Evolutionary conservation across 257 asterid species (phyloP).

Genomic region (Nicotiana knightiana): DNA sequence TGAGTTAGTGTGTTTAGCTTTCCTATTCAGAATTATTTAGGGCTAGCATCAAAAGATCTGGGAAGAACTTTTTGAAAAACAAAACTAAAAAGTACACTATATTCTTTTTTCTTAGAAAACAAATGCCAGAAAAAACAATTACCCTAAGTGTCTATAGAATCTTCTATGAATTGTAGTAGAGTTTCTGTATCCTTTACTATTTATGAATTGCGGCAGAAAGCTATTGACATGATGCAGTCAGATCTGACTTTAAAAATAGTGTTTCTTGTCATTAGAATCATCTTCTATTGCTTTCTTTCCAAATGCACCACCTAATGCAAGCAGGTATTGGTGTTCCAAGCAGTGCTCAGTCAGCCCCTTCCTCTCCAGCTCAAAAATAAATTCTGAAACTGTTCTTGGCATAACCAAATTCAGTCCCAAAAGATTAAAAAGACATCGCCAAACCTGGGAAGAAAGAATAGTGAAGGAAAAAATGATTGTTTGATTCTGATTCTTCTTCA

Average conservation of each 20-base stretch:
- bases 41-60: not conserved
- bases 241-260: not conserved
- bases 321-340: not conserved
- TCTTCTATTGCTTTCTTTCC: not conserved
- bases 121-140: not conserved
- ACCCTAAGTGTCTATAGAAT: not conserved
- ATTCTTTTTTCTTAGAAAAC: not conserved
- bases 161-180: not conserved
- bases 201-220: not conserved
- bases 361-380: not conserved
- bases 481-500: constrained; percentile 2
- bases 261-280: not conserved
- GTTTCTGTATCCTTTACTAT: not conserved
- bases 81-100: not conserved
- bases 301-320: not conserved
- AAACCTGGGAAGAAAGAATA: not conserved
- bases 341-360: not conserved
- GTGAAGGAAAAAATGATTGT: not conserved
- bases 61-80: not conserved
- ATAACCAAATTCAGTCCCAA: not conserved
- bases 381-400: not conserved
- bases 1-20: not conserved
- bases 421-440: not conserved
- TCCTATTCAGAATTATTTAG: not conserved
- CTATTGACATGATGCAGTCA: not conserved